These are phyloP conservation scores for Aspergillus sclerotioniger DNA, from an alignment of 495 filamentous ascomycete species.

Conservation along the genomic window DNA sequence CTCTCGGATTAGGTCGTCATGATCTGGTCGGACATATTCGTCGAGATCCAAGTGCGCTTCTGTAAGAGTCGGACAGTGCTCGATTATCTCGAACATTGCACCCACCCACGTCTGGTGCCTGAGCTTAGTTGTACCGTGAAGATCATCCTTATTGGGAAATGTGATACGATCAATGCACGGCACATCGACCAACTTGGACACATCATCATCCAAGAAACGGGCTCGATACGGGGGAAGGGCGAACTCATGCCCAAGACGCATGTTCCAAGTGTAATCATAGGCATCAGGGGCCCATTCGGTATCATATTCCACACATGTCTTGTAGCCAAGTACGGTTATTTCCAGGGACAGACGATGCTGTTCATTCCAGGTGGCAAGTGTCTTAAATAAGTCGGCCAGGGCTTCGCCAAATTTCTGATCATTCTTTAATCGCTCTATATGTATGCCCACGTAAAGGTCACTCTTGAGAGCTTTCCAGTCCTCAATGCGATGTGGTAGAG, in stretches of 20 bases:
- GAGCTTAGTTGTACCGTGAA: not conserved
- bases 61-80: not conserved
- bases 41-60: not conserved
- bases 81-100: not conserved
- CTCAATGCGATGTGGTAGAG: not conserved
- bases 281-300: not conserved
- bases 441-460: not conserved
- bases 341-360: not conserved
- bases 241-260: not conserved
- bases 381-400: not conserved
- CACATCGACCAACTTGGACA: not conserved
- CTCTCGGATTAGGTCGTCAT: not conserved
- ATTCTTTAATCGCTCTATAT: not conserved
- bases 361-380: not conserved
- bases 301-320: not conserved
- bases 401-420: not conserved
- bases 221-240: not conserved
- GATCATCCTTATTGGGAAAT: not conserved
- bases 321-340: not conserved
- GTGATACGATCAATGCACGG: not conserved
- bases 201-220: not conserved
- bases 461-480: not conserved
- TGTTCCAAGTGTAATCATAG: not conserved
- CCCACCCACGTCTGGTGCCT: constrained; percentile 3
- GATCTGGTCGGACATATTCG: constrained; percentile 4